Conservation (phyloP, 2,329 filamentous ascomycete species). For the Furcasterigmium furcatum region DNA sequence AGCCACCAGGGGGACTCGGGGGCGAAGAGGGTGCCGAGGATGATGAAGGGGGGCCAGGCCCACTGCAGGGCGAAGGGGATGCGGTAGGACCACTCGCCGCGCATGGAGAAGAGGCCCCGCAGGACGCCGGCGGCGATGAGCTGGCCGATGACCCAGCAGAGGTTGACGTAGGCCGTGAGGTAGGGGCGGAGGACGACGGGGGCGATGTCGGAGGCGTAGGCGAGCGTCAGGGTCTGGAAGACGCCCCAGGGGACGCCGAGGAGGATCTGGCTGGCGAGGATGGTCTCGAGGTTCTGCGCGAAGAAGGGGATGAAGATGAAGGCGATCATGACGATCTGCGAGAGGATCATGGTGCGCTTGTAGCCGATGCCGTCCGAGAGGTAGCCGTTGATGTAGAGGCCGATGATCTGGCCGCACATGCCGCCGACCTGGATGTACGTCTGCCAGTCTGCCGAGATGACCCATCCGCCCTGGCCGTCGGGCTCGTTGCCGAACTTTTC, state of each 20-base stretch:
- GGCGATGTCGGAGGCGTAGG: slow-evolving; percentile 46
- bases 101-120: slow-evolving; percentile 30
- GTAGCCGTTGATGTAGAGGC: slow-evolving; percentile 45
- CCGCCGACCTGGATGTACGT: slow-evolving; percentile 45
- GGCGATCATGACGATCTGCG: slow-evolving; percentile 30
- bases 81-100: slow-evolving; percentile 39
- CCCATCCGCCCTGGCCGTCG: slow-evolving; percentile 34
- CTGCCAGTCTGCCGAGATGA: slow-evolving; percentile 47
- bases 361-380: slow-evolving; percentile 44
- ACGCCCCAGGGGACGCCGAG: slow-evolving; percentile 44
- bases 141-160: slow-evolving; percentile 48
- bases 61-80: slow-evolving; percentile 49
- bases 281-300: slow-evolving; percentile 31
- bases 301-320: slow-evolving; percentile 51
- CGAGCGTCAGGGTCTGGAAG: slow-evolving; percentile 42
- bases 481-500: slow-evolving; percentile 32
- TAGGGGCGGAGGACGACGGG: slow-evolving; percentile 43
- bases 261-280: slow-evolving; percentile 42
- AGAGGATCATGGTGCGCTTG: slow-evolving; percentile 41
- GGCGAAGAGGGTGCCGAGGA: slow-evolving; percentile 37
- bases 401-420: slow-evolving; percentile 45
- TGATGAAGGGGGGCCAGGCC: slow-evolving; percentile 42
- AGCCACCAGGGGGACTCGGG: slow-evolving; percentile 51
- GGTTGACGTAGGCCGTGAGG: slow-evolving; percentile 43
- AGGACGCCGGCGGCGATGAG: slow-evolving; percentile 41